These are phyloP conservation scores for Colletotrichum chlorophyti DNA, from an alignment of 2,329 filamentous ascomycete genomes.

Conservation along the genomic window DNA sequence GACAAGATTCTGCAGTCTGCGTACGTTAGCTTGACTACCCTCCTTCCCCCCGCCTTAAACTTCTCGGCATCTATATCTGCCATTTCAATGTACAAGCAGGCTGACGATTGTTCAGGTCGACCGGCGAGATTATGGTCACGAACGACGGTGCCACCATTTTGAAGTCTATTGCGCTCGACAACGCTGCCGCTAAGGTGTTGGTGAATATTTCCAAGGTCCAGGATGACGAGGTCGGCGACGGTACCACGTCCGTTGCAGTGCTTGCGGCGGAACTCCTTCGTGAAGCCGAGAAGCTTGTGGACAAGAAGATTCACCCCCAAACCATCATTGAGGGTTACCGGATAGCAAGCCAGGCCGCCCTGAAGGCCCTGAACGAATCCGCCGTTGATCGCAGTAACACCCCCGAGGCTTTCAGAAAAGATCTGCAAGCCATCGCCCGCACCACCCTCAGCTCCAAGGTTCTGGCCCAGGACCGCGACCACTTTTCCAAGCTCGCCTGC, in stretches of 20 bases:
- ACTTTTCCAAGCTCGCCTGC: slow-evolving; percentile 88
- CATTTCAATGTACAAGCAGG: slow-evolving; percentile 15
- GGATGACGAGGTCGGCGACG: slow-evolving; percentile 97
- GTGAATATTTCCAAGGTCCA: slow-evolving; percentile 99
- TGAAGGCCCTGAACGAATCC: slow-evolving; percentile 81
- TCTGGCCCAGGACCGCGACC: slow-evolving; percentile 88
- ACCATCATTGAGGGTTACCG: slow-evolving; percentile 99
- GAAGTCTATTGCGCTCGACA: slow-evolving; percentile 97
- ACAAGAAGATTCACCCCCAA: slow-evolving; percentile 98
- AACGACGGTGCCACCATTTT: slow-evolving; percentile 99
- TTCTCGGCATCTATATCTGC: too few species aligned
- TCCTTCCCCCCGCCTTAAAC: too few species aligned
- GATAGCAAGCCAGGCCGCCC: slow-evolving; percentile 90
- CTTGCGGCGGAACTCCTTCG: slow-evolving; percentile 93
- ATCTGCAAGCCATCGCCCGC: slow-evolving; percentile 87
- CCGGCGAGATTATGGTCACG: slow-evolving; percentile 96
- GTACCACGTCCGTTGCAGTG: slow-evolving; percentile 97
- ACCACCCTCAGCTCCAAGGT: slow-evolving; percentile 98
- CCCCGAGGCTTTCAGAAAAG: slow-evolving; percentile 83
- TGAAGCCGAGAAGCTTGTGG: slow-evolving; percentile 95
- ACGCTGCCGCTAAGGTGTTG: slow-evolving; percentile 95
- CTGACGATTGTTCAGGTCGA: slow-evolving; percentile 67
- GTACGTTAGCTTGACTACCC: slow-evolving; percentile 58
- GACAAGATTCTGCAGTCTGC: slow-evolving; percentile 97
- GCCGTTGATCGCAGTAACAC: slow-evolving; percentile 91